phyloP scores from a whole-genome alignment of 768 basidiomycete species.

The Lactifluus echinatus region DNA sequence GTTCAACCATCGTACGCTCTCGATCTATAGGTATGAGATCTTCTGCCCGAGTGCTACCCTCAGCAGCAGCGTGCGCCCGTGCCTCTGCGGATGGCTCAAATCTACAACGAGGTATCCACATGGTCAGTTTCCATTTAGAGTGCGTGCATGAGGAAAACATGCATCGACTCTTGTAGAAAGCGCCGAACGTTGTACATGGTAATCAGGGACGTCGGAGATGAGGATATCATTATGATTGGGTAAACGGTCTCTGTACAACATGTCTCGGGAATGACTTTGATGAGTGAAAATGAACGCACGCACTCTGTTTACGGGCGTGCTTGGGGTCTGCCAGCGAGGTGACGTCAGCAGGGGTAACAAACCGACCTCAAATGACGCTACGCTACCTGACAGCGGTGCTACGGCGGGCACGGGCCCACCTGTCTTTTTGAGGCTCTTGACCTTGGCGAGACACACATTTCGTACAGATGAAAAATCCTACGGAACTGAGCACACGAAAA shows the following conservation, averaged over 20 bases:
- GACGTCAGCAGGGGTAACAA: neutral
- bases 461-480: slow-evolving; percentile 78
- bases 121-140: neutral
- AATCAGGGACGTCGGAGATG: slow-evolving; percentile 88
- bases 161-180: slow-evolving; percentile 87
- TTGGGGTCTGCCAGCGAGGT: slow-evolving; percentile 38
- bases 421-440: slow-evolving; percentile 62
- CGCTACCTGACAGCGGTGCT: slow-evolving; percentile 32
- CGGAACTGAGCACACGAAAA: neutral
- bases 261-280: neutral
- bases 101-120: neutral
- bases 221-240: slow-evolving; percentile 97
- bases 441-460: slow-evolving; percentile 57
- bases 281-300: slow-evolving; percentile 23
- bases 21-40: slow-evolving; percentile 87
- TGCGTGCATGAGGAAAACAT: slow-evolving; percentile 2
- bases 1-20: slow-evolving; percentile 62
- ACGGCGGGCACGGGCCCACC: slow-evolving; percentile 32
- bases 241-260: slow-evolving; percentile 55
- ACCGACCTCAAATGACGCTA: neutral
- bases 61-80: slow-evolving; percentile 53
- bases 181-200: slow-evolving; percentile 97
- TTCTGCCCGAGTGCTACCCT: slow-evolving; percentile 68
- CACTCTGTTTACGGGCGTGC: slow-evolving; percentile 63
- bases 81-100: slow-evolving; percentile 75